Conservation (phyloP, 495 filamentous ascomycete genomes). For the Aspergillus carlsbadensis region DNA sequence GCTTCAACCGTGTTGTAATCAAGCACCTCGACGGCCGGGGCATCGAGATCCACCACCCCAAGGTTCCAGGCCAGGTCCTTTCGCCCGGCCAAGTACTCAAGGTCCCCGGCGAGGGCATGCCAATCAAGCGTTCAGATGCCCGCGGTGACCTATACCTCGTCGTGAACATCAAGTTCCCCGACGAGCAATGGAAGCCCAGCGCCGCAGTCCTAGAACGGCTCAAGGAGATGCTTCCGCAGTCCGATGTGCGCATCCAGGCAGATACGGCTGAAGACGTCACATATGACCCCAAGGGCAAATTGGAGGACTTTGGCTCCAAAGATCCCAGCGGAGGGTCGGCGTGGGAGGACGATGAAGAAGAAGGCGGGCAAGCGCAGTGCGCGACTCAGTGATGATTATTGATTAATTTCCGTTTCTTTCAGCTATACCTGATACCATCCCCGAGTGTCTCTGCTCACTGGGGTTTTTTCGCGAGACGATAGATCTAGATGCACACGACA, state of each 20-base stretch:
- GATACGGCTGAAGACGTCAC: slow-evolving; percentile 84
- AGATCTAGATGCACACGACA: slow-evolving; percentile 18
- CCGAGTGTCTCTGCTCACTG: slow-evolving; percentile 13
- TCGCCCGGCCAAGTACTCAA: slow-evolving; percentile 81
- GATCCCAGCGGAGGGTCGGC: slow-evolving; percentile 70
- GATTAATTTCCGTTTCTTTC: slow-evolving; percentile 4
- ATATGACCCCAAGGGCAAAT: slow-evolving; percentile 73
- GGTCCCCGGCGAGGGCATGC: slow-evolving; percentile 90
- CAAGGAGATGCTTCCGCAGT: slow-evolving; percentile 69
- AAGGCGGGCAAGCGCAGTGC: slow-evolving; percentile 67
- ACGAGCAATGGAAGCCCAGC: slow-evolving; percentile 75
- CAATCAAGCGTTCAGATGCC: slow-evolving; percentile 74
- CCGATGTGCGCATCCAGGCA: slow-evolving; percentile 55
- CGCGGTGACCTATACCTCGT: slow-evolving; percentile 86
- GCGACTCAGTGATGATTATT: slow-evolving; percentile 68
- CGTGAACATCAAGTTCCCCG: slow-evolving; percentile 86
- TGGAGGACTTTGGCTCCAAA: slow-evolving; percentile 74
- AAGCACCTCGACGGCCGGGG: slow-evolving; percentile 94
- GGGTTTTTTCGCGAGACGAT: slow-evolving; percentile 15
- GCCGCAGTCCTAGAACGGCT: slow-evolving; percentile 65
- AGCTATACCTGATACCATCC: slow-evolving; percentile 3
- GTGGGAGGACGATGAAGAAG: slow-evolving; percentile 81
- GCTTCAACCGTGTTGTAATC: slow-evolving; percentile 86
- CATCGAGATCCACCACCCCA: slow-evolving; percentile 70
- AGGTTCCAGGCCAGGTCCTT: slow-evolving; percentile 70